These are phyloP conservation scores for Tricholoma matsutake DNA, from an alignment of 768 basidiomycete species.

Conservation along the genomic window DNA sequence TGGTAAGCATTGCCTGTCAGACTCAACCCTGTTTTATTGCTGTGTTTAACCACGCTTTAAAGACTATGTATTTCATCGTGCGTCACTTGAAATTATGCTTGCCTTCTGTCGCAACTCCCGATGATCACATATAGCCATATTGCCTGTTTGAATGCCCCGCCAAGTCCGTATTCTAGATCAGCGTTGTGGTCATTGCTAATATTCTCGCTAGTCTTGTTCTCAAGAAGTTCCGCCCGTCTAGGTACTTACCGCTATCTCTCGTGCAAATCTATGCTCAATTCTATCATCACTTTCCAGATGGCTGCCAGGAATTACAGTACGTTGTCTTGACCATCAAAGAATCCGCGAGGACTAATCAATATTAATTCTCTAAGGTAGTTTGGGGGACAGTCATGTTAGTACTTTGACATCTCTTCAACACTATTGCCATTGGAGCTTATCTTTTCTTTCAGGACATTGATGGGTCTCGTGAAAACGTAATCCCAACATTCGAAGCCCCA, in stretches of 20 bases:
- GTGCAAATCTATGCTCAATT: neutral
- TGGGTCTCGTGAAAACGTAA: conserved; percentile 68
- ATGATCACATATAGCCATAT: conserved; percentile 40
- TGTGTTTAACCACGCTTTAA: neutral
- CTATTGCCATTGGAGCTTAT: neutral
- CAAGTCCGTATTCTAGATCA: conserved; percentile 42
- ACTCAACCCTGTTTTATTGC: neutral
- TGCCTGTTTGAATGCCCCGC: conserved; percentile 68
- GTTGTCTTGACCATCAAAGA: conserved; percentile 12
- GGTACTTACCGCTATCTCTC: conserved; percentile 27
- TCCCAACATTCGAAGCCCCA: neutral
- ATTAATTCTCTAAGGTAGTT: conserved; percentile 40
- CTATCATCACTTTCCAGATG: conserved; percentile 35
- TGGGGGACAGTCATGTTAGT: conserved; percentile 67
- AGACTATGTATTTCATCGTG: conserved; percentile 75
- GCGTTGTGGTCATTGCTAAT: neutral
- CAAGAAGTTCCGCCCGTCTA: conserved; percentile 63
- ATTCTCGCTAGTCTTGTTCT: conserved; percentile 42
- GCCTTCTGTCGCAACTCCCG: neutral
- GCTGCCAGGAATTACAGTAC: conserved; percentile 64
- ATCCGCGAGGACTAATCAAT: neutral
- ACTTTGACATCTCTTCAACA: neutral
- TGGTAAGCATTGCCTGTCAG: conserved; percentile 42
- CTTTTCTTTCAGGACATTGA: conserved; percentile 43
- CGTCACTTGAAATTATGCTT: conserved; percentile 15